Percentiles rank a stretch among this genome's conserved stretches.
These are phyloP conservation scores for Fusarium drepaniforme DNA, from an alignment of 2,329 filamentous ascomycete species.

Conservation along the genomic window DNA sequence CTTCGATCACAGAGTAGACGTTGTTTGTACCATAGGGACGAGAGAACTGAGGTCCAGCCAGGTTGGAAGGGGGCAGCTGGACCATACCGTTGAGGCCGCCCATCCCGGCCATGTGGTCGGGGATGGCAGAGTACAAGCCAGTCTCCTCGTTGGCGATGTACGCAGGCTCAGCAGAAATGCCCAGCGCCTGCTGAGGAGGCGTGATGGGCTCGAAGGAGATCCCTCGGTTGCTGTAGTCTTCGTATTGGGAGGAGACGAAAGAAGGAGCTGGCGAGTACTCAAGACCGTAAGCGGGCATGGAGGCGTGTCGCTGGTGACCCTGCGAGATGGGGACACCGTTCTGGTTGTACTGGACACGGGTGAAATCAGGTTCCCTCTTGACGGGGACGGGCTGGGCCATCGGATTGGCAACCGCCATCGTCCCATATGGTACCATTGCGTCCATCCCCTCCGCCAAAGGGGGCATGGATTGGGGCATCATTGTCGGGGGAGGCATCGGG, in stretches of 20 bases:
- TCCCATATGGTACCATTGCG: constrained; percentile 76
- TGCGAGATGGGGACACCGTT: constrained; percentile 88
- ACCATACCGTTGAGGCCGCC: constrained; percentile 88
- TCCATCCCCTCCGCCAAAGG: constrained; percentile 75
- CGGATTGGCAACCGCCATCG: constrained; percentile 76
- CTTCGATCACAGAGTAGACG: constrained; percentile 96
- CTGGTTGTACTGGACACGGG: constrained; percentile 88
- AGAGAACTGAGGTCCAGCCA: constrained; percentile 83
- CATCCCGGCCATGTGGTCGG: constrained; percentile 81
- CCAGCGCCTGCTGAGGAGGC: constrained; percentile 89
- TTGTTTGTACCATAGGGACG: constrained; percentile 80
- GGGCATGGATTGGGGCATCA: constrained; percentile 74
- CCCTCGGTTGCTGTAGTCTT: constrained; percentile 96
- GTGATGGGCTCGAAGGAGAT: constrained; percentile 98
- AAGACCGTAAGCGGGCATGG: constrained; percentile 95
- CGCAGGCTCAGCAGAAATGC: constrained; percentile 86
- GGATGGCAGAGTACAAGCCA: constrained; percentile 93
- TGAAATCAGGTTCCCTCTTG: constrained; percentile 91
- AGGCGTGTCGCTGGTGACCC: constrained; percentile 91
- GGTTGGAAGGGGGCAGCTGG: constrained; percentile 87
- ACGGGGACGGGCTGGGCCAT: constrained; percentile 77
- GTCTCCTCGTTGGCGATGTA: constrained; percentile 99
- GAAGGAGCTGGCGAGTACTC: constrained; percentile 98
- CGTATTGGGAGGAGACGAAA: constrained; percentile 98
- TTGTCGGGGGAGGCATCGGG: constrained; percentile 91